phyloP scores from a whole-genome alignment of 2,329 filamentous ascomycete species.

The Phyllosticta citribraziliensis region DNA sequence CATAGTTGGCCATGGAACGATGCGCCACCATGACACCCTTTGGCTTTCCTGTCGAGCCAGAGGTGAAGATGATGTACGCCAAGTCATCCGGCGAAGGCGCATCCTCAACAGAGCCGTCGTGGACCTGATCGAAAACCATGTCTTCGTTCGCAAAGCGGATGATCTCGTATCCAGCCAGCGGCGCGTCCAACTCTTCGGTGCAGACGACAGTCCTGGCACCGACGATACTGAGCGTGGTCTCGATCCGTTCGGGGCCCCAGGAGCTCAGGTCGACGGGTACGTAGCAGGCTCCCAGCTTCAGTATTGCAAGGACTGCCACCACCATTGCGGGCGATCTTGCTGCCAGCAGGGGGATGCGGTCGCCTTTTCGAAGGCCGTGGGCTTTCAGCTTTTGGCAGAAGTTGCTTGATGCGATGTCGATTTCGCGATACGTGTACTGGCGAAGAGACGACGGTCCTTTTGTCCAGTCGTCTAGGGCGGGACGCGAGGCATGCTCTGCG shows the following conservation, averaged over 20 bases:
- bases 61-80: constrained; percentile 56
- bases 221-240: not conserved
- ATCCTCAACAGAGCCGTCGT: not conserved
- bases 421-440: not conserved
- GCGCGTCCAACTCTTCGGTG: not conserved
- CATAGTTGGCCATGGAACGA: not conserved
- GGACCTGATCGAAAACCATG: not conserved
- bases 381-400: not conserved
- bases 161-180: not conserved
- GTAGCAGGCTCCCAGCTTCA: constrained; percentile 2
- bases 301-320: not conserved
- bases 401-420: not conserved
- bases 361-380: not conserved
- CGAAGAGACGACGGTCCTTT: not conserved
- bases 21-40: constrained; percentile 17
- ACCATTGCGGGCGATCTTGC: not conserved
- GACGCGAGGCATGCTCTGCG: not conserved
- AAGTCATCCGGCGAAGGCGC: not conserved
- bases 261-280: not conserved
- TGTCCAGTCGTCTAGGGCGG: not conserved
- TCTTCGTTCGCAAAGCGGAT: not conserved
- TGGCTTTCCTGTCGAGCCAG: constrained; percentile 10
- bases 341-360: not conserved
- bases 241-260: constrained; percentile 5
- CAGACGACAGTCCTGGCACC: not conserved